These are phyloP conservation scores for Rutstroemia sp. DNA, from an alignment of 2,329 filamentous ascomycete species.

Conservation along the genomic window DNA sequence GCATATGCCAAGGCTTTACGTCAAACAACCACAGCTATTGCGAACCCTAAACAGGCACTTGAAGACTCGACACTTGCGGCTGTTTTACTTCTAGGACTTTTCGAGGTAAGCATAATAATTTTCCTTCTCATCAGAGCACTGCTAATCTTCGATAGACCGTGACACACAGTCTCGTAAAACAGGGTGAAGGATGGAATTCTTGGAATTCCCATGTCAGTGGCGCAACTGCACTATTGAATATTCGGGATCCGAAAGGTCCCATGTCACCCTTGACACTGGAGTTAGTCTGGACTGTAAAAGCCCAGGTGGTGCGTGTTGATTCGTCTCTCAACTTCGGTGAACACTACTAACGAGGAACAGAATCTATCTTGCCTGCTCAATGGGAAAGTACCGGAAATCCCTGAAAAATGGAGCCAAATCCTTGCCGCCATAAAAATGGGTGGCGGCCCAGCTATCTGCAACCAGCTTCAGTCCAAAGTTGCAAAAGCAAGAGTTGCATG, in stretches of 20 bases:
- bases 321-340: not conserved
- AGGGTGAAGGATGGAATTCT: conserved; percentile 4
- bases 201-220: conserved; percentile 6
- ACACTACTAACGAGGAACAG: not conserved
- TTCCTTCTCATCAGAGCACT: not conserved
- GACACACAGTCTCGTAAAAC: conserved; percentile 1
- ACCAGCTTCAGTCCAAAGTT: conserved; percentile 4
- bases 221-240: not conserved
- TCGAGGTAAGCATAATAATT: not conserved
- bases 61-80: conserved; percentile 6
- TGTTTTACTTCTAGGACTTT: conserved; percentile 4
- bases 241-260: conserved; percentile 1
- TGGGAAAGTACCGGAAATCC: not conserved
- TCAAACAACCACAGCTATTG: not conserved
- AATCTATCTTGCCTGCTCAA: conserved; percentile 2
- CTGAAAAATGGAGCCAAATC: not conserved
- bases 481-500: conserved; percentile 1
- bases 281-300: conserved; percentile 1
- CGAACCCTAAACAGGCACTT: not conserved
- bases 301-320: not conserved
- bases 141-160: not conserved
- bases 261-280: conserved; percentile 4
- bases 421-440: not conserved
- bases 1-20: conserved; percentile 6
- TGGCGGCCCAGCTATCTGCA: not conserved